Evolutionary conservation across 2,329 filamentous ascomycete genomes (phyloP).

Genomic region (Phialocephala sp.): DNA sequence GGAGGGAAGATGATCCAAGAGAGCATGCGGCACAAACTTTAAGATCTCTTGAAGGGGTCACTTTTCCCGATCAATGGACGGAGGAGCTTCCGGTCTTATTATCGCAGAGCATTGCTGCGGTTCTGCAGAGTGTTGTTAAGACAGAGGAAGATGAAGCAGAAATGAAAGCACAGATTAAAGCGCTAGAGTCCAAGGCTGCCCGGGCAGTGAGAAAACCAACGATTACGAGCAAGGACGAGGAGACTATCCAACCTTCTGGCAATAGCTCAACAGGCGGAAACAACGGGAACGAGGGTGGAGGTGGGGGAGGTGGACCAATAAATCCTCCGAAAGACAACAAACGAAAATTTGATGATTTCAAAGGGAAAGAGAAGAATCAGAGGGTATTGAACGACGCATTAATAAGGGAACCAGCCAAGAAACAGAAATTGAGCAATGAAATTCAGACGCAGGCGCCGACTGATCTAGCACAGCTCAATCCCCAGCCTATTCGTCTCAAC

Average conservation of each 20-base stretch:
- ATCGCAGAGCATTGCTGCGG: neutral
- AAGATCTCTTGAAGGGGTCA: neutral
- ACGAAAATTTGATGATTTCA: neutral
- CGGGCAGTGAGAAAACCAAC: neutral
- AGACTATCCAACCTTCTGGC: neutral
- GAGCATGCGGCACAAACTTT: neutral
- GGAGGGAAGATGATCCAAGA: neutral
- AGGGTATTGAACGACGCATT: neutral
- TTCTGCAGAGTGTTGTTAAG: neutral
- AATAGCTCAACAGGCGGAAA: neutral
- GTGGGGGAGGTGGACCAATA: neutral
- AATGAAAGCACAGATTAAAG: neutral
- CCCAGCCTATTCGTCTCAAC: slow-evolving; percentile 24
- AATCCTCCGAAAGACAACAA: neutral
- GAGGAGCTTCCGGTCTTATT: neutral
- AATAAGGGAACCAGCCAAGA: neutral
- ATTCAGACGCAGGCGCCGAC: slow-evolving; percentile 9
- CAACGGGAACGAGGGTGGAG: neutral
- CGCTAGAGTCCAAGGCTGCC: neutral
- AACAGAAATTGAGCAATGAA: neutral
- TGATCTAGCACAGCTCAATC: slow-evolving; percentile 21
- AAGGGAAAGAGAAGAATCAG: no score
- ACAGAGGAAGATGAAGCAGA: neutral
- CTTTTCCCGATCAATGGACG: neutral
- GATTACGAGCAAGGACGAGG: neutral